Evolutionary conservation across 2,329 filamentous ascomycete species (phyloP), one percentile per base, ranked within the genome.

Genomic region (Clarireedia monteithiana): DNA sequence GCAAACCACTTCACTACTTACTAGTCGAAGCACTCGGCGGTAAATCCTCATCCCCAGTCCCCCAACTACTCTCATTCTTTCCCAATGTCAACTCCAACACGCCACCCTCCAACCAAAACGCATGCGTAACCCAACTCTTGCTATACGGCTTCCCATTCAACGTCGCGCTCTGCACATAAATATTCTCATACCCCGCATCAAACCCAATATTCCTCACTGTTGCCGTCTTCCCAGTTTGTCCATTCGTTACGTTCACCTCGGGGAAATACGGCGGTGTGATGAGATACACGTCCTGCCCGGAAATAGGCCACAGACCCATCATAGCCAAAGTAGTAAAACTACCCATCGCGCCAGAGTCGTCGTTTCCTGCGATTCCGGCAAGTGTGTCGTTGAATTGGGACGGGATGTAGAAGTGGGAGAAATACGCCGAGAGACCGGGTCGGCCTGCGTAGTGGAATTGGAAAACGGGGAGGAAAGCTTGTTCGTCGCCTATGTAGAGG

Each of bases 371-470:
- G 3, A 88, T 77, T 0, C 85, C 85, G 1, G 70, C 73, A 0
- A 80, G 70, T 0, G 78, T 80, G 0, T 81, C 76, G 59, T 78
- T 75, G 72, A 88, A 89, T 62, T 75, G 81, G 0, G 73, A 72
- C 0, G 85, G 84, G 40, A 88, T 85, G 64, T 88, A 88, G 61
- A 73, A 79, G 64, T 87, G 84, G 0, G 78, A 76, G 34, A 58
- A 78, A 36, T 67, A 63, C 2, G 78, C 76, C 0, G 78, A 81
- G 12, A 79, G 69, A 0, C 58, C 66, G 1, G 66, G 66, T 0
- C 84, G 78, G 0, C 83, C 84, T 0, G 81, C 82, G 62, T 87
- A 88, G 70, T 88, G 84, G 77, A 85, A 88, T 60, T 87, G 79
- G 67, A 80, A 88, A 0, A 86, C 77, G 1, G 79, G 80, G 1